Base-by-base conservation (phyloP, 352 stramenopile species). In the Phytophthora cryptogea region DNA sequence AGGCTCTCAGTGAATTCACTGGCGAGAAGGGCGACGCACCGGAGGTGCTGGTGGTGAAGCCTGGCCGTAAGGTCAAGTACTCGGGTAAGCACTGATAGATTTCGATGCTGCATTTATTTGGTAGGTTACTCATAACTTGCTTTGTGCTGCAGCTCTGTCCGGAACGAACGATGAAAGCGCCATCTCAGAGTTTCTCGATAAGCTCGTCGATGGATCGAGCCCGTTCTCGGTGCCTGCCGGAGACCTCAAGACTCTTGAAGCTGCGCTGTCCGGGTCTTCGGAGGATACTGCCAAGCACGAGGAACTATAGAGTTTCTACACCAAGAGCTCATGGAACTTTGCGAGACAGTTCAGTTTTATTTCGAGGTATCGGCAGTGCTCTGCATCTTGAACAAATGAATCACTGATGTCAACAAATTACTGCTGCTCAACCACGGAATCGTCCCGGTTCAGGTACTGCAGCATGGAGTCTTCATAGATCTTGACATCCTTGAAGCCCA, bases 391-490 rank as follows among this genome's bases (percentile, higher is more conserved):
- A 23, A 23, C 20, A 23, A 23, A 23, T 23, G 20, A 23, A 2
- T 23, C 20, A 23, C 20, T 23, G 20, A 23, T 23, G 20, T 23
- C 20, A 23, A 43, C 23, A 14, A 10, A 9, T 58, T 55, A 66
- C 44, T 68, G 64, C 52, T 73, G 42, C 26, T 78, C 72, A n/a
- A 91, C 74, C 23, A 65, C 63, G 1, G 78, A 86, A 54, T 88
- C 78, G 31, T 80, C 68, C 50, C 73, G 70, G 66, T 93, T 93
- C 8, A 93, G 61, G 53, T 93, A 93, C 65, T 93, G 66, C 8
- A 78, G 54, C 84, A 94, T 94, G 41, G 82, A 92, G 67, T 86
- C 66, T 59, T 90, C 82, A 59, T 90, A 92, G 17, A 69, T 61
- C 45, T 59, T 65, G 16, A 73, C 65, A 40, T 69, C 31, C 52